Conservation (phyloP, 306 rosid species). For the Vicia villosa region DNA sequence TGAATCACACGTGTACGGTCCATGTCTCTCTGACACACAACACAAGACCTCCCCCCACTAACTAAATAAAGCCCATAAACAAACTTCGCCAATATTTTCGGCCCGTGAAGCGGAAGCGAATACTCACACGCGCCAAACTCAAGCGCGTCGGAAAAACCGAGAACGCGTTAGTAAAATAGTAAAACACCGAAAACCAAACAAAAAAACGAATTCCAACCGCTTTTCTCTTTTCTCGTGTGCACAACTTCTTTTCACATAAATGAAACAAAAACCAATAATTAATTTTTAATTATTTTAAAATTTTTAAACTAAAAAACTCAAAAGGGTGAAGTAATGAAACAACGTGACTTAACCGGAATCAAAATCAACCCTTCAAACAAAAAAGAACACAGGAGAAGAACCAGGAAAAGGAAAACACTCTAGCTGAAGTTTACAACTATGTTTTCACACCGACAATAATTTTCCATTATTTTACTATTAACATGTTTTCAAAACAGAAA, state of each 20-base stretch:
- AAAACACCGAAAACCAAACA: not conserved
- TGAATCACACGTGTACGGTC: slow-evolving; percentile 46
- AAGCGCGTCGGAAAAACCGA: slow-evolving; percentile 39
- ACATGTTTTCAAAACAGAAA: not conserved
- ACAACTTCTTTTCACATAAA: slow-evolving; percentile 19
- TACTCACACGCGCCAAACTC: not conserved
- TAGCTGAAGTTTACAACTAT: not conserved
- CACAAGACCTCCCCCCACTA: not conserved
- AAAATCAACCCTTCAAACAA: not conserved
- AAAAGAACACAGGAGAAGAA: not conserved
- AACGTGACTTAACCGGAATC: slow-evolving; percentile 43
- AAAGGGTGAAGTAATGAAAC: slow-evolving; percentile 17
- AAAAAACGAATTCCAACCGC: slow-evolving; percentile 54
- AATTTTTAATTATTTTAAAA: not conserved
- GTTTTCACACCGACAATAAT: slow-evolving; percentile 38
- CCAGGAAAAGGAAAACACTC: not conserved
- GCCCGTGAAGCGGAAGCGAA: not conserved
- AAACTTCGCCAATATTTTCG: slow-evolving; percentile 16
- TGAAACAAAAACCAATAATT: not conserved
- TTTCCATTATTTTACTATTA: not conserved
- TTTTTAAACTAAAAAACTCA: not conserved
- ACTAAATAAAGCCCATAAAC: slow-evolving; percentile 7
- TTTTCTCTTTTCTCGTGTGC: slow-evolving; percentile 36
- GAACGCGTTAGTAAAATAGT: not conserved
- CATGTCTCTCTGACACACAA: too few relatives aligned